phyloP scores from a whole-genome alignment of 371 early-diverging fungal genomes.

The Actinomucor elegans region DNA sequence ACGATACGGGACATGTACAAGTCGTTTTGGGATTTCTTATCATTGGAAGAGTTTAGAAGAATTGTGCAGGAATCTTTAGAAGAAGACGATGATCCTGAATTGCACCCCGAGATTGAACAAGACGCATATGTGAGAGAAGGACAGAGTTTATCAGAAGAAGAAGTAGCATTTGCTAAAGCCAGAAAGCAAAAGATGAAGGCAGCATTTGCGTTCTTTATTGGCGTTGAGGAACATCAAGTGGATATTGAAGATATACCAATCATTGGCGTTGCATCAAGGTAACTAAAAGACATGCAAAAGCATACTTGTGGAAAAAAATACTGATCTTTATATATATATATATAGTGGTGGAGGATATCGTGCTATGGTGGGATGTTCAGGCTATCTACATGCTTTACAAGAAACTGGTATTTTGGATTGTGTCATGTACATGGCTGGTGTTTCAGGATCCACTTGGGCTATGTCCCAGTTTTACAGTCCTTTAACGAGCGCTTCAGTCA shows the following conservation, averaged over 20 bases:
- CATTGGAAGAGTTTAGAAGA: slow-evolving; percentile 33
- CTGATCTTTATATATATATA: no score
- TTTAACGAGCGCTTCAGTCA: slow-evolving; percentile 23
- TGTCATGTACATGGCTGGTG: slow-evolving; percentile 58
- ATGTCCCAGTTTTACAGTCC: slow-evolving; percentile 44
- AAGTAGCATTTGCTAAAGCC: slow-evolving; percentile 42
- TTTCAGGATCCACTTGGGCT: slow-evolving; percentile 62
- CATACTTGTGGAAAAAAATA: no score
- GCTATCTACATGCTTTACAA: slow-evolving; percentile 57
- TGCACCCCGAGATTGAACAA: slow-evolving; percentile 32
- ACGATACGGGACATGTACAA: slow-evolving; percentile 28
- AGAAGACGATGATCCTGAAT: slow-evolving; percentile 15
- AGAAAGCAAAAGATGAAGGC: slow-evolving; percentile 51
- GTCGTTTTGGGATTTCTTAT: slow-evolving; percentile 34
- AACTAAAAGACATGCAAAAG: slow-evolving; percentile 2
- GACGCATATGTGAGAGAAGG: slow-evolving; percentile 43
- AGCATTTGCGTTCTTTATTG: slow-evolving; percentile 70
- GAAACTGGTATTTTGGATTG: slow-evolving; percentile 61
- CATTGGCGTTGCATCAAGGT: slow-evolving; percentile 67
- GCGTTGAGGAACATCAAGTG: slow-evolving; percentile 56
- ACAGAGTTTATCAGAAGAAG: slow-evolving; percentile 46
- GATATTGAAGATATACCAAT: slow-evolving; percentile 67
- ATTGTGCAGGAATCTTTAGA: slow-evolving; percentile 28
- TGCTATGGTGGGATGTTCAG: slow-evolving; percentile 67
- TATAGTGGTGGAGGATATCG: slow-evolving; percentile 72